Evolutionary conservation across 148 eudicot genomes (phyloP).

Genomic region (Gaultheria prostrata): DNA sequence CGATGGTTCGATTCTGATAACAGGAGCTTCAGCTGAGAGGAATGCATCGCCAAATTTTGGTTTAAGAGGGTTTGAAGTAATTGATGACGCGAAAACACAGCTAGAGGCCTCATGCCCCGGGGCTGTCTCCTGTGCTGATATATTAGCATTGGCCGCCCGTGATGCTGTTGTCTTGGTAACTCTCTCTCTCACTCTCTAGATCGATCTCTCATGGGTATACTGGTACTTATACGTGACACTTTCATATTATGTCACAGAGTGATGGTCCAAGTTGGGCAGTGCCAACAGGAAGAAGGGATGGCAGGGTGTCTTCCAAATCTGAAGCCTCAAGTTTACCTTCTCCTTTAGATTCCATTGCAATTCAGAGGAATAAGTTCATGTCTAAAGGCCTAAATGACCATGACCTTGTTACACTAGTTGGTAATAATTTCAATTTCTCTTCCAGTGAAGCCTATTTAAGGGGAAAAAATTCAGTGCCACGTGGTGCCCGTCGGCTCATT

Average conservation of each 20-base stretch:
- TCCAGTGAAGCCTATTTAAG: not conserved
- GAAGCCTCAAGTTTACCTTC: slow-evolving; percentile 55
- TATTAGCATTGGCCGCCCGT: slow-evolving; percentile 73
- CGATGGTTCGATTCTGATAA: slow-evolving; percentile 63
- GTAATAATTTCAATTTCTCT: slow-evolving; percentile 26
- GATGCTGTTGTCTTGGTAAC: slow-evolving; percentile 70
- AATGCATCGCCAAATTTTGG: slow-evolving; percentile 51
- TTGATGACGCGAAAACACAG: slow-evolving; percentile 69
- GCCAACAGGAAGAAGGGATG: slow-evolving; percentile 81
- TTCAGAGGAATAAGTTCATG: slow-evolving; percentile 69
- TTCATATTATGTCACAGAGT: slow-evolving; percentile 29
- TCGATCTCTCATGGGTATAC: too few relatives aligned
- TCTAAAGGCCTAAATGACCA: slow-evolving; percentile 72
- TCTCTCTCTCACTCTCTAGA: not conserved
- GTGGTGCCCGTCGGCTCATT: too few relatives aligned
- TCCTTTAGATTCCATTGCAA: slow-evolving; percentile 52
- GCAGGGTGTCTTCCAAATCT: slow-evolving; percentile 51
- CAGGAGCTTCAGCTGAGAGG: slow-evolving; percentile 54
- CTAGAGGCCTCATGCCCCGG: slow-evolving; percentile 69
- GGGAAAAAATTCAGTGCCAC: too few relatives aligned
- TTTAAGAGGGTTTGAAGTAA: slow-evolving; percentile 63
- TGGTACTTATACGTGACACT: not conserved
- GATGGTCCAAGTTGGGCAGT: slow-evolving; percentile 75
- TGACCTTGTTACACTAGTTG: slow-evolving; percentile 78
- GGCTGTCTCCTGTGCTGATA: slow-evolving; percentile 79